Evolutionary conservation across 2,329 filamentous ascomycete species (phyloP).

Genomic region (Mariannaea elegans): DNA sequence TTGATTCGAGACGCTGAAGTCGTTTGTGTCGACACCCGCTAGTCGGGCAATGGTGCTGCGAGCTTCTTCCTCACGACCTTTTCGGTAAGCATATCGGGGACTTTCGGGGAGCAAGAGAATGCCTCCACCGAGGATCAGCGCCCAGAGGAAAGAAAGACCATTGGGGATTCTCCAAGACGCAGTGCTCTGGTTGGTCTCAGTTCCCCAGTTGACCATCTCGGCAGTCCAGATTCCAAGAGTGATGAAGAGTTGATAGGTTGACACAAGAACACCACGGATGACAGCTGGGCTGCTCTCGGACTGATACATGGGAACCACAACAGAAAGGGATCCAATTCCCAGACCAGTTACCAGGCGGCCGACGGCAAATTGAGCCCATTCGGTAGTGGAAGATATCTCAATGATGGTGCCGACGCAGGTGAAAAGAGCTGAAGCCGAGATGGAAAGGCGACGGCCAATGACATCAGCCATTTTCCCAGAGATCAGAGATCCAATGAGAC

Average conservation of each 20-base stretch:
- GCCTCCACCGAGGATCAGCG: constrained; percentile 58
- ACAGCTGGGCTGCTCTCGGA: constrained; percentile 71
- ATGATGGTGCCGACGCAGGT: constrained; percentile 72
- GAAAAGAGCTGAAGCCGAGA: constrained; percentile 69
- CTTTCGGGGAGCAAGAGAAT: constrained; percentile 65
- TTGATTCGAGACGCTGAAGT: constrained; percentile 55
- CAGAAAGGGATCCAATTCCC: constrained; percentile 71
- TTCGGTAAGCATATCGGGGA: constrained; percentile 60
- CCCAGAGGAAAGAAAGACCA: constrained; percentile 64
- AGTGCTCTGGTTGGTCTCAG: constrained; percentile 54
- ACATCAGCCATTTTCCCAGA: constrained; percentile 69
- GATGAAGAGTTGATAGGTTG: constrained; percentile 74
- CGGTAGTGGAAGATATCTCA: constrained; percentile 63
- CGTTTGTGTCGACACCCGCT: constrained; percentile 51
- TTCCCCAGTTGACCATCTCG: constrained; percentile 70
- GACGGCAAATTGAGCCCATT: constrained; percentile 72
- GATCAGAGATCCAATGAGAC: constrained; percentile 64
- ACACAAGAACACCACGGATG: constrained; percentile 70
- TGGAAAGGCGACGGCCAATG: constrained; percentile 69
- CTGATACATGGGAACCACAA: constrained; percentile 74
- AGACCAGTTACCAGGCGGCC: constrained; percentile 73
- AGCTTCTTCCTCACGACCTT: constrained; percentile 58
- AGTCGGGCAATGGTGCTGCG: constrained; percentile 58
- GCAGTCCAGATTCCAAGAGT: constrained; percentile 72
- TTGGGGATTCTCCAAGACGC: constrained; percentile 71